Base-by-base conservation (phyloP, 2,329 filamentous ascomycete species). In the Microdochium bolleyi region DNA sequence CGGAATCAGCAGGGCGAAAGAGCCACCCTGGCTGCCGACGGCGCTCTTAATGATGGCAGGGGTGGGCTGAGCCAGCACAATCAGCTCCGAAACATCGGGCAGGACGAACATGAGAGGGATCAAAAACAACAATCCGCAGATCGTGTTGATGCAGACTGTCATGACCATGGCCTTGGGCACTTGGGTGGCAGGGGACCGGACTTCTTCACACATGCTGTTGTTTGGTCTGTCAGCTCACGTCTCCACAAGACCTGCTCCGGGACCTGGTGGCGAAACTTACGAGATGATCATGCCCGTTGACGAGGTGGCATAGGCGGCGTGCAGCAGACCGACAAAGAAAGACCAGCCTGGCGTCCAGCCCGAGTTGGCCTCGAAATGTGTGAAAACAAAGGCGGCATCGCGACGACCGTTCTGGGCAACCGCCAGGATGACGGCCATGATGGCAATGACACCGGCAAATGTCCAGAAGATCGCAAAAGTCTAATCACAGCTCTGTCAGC, bases 201-300 rank as follows among this genome's bases (percentile, higher is more conserved):
- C 84, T 66, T 89, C 86, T 68, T 89, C 86, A 61, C 84, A 88
- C 85, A 88, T 89, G 56, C 80, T 85, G 55, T 19, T 22, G 9
- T 37, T 55, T 49, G 41, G 10, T 1, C 38, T 32, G 46, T 61
- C 27, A 60, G 56, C 30, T 57, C 53, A 51, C 4, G 7, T 14
- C 13, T 54, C 50, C 58, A 24, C 44, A 7, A 51, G 59, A 55
- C 49, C 50, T 53, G 2, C 38, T 55, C 52, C 49, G 50, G 51
- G 32, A 52, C 52, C 49, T 38, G 49, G 24, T 16, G 24, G 34
- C 54, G 25, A 55, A 49, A 75, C 82, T 75, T 71, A 85, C 82
- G 83, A 87, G 64, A 89, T 85, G 54, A 90, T 85, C 87, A 90
- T 90, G 69, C 87, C 87, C 0, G 85, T 89, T 16, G 85, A 87